A percentile compares a stretch with the other conserved stretches of the same genome.
Conservation (phyloP, 140 eudicot genomes). For the Senecio squalidus region DNA sequence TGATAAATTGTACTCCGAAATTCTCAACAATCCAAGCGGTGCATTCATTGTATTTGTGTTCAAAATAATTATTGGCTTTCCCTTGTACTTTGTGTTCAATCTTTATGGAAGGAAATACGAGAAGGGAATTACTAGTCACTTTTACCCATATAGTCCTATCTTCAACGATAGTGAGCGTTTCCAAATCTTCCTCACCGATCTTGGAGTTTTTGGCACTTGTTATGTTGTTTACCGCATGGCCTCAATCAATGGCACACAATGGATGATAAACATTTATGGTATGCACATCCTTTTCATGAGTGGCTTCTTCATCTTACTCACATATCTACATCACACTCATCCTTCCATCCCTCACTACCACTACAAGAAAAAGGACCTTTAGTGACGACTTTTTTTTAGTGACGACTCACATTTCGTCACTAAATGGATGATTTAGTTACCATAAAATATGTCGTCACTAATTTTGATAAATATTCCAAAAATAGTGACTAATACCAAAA, state of each 20-base stretch:
- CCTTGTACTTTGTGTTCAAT: conserved; percentile 24
- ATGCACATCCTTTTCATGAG: conserved; percentile 22
- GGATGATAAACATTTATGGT: conserved; percentile 28
- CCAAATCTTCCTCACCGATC: conserved; percentile 25
- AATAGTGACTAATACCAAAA: too few species aligned
- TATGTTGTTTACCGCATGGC: conserved; percentile 3
- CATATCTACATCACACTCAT: conserved; percentile 31
- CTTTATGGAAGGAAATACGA: conserved; percentile 22
- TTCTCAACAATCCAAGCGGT: conserved; percentile 30
- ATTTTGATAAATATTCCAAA: too few species aligned
- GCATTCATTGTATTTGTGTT: conserved; percentile 15
- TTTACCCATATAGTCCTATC: conserved; percentile 30
- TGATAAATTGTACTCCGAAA: conserved; percentile 12
- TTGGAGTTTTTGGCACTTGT: conserved; percentile 24
- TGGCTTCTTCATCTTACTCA: conserved; percentile 21
- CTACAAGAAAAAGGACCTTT: too few species aligned
- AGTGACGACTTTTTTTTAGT: too few species aligned
- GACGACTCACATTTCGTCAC: too few species aligned
- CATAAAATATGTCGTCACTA: too few species aligned
- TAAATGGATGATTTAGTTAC: too few species aligned
- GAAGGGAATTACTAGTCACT: conserved; percentile 26
- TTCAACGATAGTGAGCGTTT: conserved; percentile 30
- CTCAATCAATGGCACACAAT: conserved; percentile 2
- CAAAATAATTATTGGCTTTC: conserved; percentile 26
- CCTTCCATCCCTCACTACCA: conserved; percentile 31